phyloP scores from a whole-genome alignment of 768 basidiomycete species.

The Tulasnella sp. region DNA sequence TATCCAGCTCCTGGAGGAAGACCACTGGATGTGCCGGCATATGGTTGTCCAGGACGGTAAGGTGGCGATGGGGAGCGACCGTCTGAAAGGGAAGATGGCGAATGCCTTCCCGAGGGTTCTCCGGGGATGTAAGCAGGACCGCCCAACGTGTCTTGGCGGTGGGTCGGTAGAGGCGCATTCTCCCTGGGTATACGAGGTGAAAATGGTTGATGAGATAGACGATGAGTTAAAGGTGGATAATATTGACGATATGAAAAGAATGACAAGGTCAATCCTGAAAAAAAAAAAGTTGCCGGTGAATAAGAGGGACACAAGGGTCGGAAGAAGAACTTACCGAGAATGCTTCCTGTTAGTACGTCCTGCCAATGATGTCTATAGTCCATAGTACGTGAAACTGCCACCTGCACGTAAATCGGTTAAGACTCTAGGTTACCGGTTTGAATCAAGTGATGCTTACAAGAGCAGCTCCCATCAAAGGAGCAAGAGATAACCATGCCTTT shows the following conservation, averaged over 20 bases:
- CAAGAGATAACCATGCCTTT: slow-evolving; percentile 73
- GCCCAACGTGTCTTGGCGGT: not conserved
- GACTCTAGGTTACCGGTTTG: too few species aligned
- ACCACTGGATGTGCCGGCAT: too few species aligned
- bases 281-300: too few species aligned
- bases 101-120: not conserved
- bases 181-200: not conserved
- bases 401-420: too few species aligned
- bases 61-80: not conserved
- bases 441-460: too few species aligned
- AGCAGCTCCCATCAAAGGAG: slow-evolving; percentile 61
- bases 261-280: slow-evolving; percentile 47
- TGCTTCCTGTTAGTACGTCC: slow-evolving; percentile 68
- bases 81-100: not conserved
- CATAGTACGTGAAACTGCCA: slow-evolving; percentile 81
- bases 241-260: slow-evolving; percentile 77
- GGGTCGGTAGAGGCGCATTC: not conserved
- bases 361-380: slow-evolving; percentile 88
- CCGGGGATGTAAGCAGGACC: not conserved
- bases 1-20: too few species aligned
- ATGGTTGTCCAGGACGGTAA: too few species aligned
- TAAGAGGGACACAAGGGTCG: not conserved
- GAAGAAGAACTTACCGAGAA: slow-evolving; percentile 38
- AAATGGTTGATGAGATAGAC: slow-evolving; percentile 51
- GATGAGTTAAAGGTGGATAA: slow-evolving; percentile 52